These are phyloP conservation scores for Vicia faba DNA, from an alignment of 306 rosid species.

Conservation along the genomic window DNA sequence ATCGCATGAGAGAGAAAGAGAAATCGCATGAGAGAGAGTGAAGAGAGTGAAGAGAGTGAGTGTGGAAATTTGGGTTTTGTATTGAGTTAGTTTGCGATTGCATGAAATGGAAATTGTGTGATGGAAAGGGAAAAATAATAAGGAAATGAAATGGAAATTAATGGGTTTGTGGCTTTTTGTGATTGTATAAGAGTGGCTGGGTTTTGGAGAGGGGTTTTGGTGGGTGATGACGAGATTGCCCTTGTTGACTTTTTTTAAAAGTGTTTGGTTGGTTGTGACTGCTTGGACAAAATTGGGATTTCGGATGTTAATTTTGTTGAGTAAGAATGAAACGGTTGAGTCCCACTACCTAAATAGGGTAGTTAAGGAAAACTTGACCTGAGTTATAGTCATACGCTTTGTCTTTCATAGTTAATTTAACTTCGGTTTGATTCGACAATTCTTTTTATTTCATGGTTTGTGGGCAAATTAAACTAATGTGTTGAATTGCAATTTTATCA, in stretches of 20 bases:
- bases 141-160: not conserved
- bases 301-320: not conserved
- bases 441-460: too few species aligned
- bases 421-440: too few species aligned
- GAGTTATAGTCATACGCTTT: too few species aligned
- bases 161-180: not conserved
- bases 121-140: not conserved
- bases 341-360: not conserved
- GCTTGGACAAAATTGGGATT: not conserved
- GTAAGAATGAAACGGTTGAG: not conserved
- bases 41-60: not conserved
- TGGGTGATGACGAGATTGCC: not conserved
- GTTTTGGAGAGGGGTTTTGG: slow-evolving; percentile 6
- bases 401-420: too few species aligned
- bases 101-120: not conserved
- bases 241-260: not conserved
- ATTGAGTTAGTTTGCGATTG: not conserved
- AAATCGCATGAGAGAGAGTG: not conserved
- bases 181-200: not conserved
- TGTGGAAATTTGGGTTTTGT: not conserved
- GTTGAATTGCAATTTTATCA: too few species aligned
- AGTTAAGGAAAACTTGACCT: too few species aligned
- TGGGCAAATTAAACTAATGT: too few species aligned
- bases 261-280: not conserved
- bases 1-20: not conserved